Evolutionary conservation across 2,329 filamentous ascomycete species (phyloP).

Genomic region (Fonsecaea pugnacius): DNA sequence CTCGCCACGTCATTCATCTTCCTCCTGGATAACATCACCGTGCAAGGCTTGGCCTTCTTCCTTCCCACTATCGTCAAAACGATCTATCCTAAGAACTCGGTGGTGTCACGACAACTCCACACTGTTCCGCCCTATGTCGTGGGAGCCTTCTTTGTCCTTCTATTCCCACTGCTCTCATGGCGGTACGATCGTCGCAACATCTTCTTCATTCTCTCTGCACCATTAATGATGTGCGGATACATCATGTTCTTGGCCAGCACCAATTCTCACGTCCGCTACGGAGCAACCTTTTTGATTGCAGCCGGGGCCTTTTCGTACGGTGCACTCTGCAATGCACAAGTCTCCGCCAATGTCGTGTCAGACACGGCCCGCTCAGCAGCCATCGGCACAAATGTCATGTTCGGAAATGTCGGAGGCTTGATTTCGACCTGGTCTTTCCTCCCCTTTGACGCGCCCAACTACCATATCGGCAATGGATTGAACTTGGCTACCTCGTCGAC

Average conservation of each 20-base stretch:
- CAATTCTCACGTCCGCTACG: constrained; percentile 63
- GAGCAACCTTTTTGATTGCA: constrained; percentile 71
- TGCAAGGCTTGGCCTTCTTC: constrained; percentile 73
- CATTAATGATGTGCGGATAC: constrained; percentile 70
- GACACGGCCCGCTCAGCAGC: constrained; percentile 71
- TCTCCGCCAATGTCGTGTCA: constrained; percentile 71
- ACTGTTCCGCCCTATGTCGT: constrained; percentile 73
- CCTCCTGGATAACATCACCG: constrained; percentile 70
- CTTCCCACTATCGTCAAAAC: constrained; percentile 70
- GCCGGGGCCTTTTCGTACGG: constrained; percentile 67
- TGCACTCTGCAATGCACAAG: constrained; percentile 68
- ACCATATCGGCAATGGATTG: constrained; percentile 71
- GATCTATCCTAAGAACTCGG: constrained; percentile 64
- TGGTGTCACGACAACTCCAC: constrained; percentile 68
- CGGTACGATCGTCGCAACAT: constrained; percentile 63
- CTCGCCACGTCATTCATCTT: constrained; percentile 63
- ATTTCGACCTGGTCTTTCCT: constrained; percentile 70
- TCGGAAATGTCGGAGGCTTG: constrained; percentile 73
- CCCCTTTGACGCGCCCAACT: constrained; percentile 66
- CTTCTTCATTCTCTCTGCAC: constrained; percentile 64
- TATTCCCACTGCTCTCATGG: constrained; percentile 66
- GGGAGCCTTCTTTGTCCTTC: constrained; percentile 67
- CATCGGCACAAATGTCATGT: constrained; percentile 71
- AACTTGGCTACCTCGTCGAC: constrained; percentile 67
- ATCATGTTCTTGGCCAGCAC: constrained; percentile 69